A percentile compares a stretch with the other conserved stretches of the same genome.
These are phyloP conservation scores for Claviceps citrina DNA, from an alignment of 2,329 filamentous ascomycete genomes.

Conservation along the genomic window DNA sequence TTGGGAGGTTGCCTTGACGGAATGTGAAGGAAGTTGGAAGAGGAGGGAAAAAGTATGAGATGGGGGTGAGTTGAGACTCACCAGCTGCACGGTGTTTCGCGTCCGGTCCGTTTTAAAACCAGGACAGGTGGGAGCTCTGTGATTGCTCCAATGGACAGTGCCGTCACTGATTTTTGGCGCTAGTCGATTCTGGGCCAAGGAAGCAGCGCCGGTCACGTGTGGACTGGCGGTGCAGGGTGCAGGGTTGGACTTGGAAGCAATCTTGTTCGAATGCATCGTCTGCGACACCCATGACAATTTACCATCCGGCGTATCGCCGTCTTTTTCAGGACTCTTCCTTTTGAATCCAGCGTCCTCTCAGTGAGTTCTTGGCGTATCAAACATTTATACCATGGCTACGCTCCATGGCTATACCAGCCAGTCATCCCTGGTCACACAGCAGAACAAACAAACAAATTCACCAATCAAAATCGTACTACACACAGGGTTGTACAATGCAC, in stretches of 20 bases:
- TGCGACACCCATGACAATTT: too few species aligned
- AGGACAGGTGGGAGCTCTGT: slow-evolving; percentile 11
- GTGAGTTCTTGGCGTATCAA: too few species aligned
- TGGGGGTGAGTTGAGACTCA: slow-evolving; percentile 13
- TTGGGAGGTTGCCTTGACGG: not conserved
- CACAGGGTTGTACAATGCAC: not conserved
- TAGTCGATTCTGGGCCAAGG: slow-evolving; percentile 12
- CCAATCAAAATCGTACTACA: too few species aligned
- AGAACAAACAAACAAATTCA: too few species aligned
- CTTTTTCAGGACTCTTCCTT: too few species aligned
- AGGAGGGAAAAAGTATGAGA: slow-evolving; percentile 8
- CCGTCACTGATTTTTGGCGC: slow-evolving; percentile 3
- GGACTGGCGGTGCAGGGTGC: not conserved
- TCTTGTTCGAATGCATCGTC: too few species aligned
- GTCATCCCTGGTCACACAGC: not conserved
- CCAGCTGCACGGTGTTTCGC: slow-evolving; percentile 3
- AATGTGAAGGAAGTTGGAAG: slow-evolving; percentile 2
- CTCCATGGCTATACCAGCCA: not conserved
- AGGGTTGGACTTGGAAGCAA: too few species aligned
- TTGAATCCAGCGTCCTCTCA: too few species aligned
- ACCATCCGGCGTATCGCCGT: too few species aligned
- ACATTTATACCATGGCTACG: not conserved
- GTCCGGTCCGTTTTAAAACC: slow-evolving; percentile 13
- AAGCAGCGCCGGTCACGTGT: slow-evolving; percentile 9
- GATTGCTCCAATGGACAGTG: slow-evolving; percentile 1